Conservation (phyloP, 805 yeast species). For the Starmerella bacillaris region DNA sequence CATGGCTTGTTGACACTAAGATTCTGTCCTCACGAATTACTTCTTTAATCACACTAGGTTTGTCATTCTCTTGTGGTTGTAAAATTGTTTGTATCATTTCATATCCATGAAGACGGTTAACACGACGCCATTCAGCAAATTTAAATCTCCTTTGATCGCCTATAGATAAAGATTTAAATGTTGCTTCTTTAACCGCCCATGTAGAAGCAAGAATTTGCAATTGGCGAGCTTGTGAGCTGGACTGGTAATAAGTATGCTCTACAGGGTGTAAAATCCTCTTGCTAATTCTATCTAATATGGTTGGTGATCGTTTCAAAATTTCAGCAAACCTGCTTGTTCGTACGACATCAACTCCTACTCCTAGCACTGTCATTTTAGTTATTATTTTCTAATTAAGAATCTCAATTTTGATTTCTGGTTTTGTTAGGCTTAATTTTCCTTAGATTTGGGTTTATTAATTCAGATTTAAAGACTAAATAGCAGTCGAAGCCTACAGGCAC, state of each 20-base stretch:
- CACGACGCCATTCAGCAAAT: constrained; percentile 33
- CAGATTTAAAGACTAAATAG: no score
- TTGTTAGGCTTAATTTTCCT: no score
- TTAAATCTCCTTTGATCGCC: constrained; percentile 34
- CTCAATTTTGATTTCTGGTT: no score
- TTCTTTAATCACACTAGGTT: background rate
- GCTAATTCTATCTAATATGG: constrained; percentile 27
- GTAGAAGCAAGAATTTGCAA: constrained; percentile 31
- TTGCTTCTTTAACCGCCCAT: constrained; percentile 66
- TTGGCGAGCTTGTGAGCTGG: constrained; percentile 1
- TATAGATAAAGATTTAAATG: constrained; percentile 39
- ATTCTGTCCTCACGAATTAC: constrained; percentile 29
- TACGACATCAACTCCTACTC: constrained; percentile 44
- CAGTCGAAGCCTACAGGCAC: no score
- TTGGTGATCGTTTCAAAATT: constrained; percentile 26
- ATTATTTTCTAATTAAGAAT: no score
- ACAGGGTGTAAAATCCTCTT: constrained; percentile 34
- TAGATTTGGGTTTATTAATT: no score
- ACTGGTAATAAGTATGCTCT: constrained; percentile 20
- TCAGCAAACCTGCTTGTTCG: constrained; percentile 29
- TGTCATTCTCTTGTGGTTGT: no score
- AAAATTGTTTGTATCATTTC: constrained; percentile 12
- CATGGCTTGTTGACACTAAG: constrained; percentile 44
- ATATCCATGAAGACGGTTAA: constrained; percentile 6
- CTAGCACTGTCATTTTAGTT: constrained; percentile 21